Conservation (phyloP, 1,284 basidiomycete genomes). For the Austroboletus olivaceoglutinosus region DNA sequence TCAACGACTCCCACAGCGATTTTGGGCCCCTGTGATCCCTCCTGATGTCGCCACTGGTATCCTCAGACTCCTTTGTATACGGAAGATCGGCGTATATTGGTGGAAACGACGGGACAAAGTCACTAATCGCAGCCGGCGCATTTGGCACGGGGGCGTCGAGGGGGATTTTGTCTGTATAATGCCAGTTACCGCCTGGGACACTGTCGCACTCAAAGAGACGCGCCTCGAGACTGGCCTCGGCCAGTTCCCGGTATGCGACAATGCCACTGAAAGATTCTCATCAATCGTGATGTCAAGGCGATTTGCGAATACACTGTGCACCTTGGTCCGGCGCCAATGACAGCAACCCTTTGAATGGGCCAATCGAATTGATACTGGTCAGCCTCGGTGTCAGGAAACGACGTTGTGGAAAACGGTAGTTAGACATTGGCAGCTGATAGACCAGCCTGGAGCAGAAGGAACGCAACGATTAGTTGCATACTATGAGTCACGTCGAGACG, state of each 20-base stretch:
- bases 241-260: slow-evolving; percentile 8
- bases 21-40: slow-evolving; percentile 10
- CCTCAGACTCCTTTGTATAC: slow-evolving; percentile 5
- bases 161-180: slow-evolving; percentile 4
- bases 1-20: slow-evolving; percentile 15
- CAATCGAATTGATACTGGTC: slow-evolving; percentile 5
- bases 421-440: background rate
- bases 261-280: slow-evolving; percentile 4
- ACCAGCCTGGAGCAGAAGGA: background rate
- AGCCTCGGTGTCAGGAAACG: background rate
- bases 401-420: background rate
- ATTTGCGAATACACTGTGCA: background rate
- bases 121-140: background rate
- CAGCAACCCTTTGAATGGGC: slow-evolving; percentile 9
- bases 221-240: slow-evolving; percentile 12
- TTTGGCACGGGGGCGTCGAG: background rate
- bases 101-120: slow-evolving; percentile 13
- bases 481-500: no score
- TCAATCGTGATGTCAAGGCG: background rate
- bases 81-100: slow-evolving; percentile 4
- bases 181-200: slow-evolving; percentile 4
- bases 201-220: slow-evolving; percentile 17
- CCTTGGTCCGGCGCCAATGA: slow-evolving; percentile 16
- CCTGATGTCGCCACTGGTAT: background rate
- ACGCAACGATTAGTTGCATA: background rate